Evolutionary conservation across 257 asterid species (phyloP).

Genomic region (Lantana camara): DNA sequence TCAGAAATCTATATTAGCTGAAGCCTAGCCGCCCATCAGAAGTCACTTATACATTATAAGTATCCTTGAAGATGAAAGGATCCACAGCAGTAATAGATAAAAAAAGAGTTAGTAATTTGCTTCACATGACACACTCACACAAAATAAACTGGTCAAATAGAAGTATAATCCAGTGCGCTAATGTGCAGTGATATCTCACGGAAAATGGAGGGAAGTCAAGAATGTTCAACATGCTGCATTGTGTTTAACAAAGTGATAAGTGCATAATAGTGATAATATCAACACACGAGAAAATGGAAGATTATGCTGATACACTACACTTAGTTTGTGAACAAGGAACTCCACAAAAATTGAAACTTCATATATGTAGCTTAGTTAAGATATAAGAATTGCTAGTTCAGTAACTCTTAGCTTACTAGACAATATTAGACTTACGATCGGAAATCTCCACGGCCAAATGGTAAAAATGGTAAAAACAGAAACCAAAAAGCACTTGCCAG

Average conservation of each 20-base stretch:
- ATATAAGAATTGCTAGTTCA: conserved; percentile 4
- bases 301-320: neutral
- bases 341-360: neutral
- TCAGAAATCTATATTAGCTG: conserved; percentile 6
- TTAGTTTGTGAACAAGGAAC: neutral
- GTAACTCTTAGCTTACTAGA: conserved; percentile 5
- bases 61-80: conserved; percentile 3
- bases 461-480: conserved; percentile 3
- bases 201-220: neutral
- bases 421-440: neutral
- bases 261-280: conserved; percentile 9
- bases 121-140: neutral
- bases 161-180: neutral
- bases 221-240: conserved; percentile 12
- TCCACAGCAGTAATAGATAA: neutral
- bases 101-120: neutral
- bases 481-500: conserved; percentile 15
- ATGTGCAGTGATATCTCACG: neutral
- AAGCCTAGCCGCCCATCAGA: neutral
- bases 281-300: neutral
- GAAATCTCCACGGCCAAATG: conserved; percentile 6
- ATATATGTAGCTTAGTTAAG: conserved; percentile 12
- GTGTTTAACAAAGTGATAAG: neutral
- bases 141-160: conserved; percentile 4
- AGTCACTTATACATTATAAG: neutral